These are phyloP conservation scores for Leptomonas pyrrhocoris DNA, from an alignment of 208 protist species.

Conservation along the genomic window DNA sequence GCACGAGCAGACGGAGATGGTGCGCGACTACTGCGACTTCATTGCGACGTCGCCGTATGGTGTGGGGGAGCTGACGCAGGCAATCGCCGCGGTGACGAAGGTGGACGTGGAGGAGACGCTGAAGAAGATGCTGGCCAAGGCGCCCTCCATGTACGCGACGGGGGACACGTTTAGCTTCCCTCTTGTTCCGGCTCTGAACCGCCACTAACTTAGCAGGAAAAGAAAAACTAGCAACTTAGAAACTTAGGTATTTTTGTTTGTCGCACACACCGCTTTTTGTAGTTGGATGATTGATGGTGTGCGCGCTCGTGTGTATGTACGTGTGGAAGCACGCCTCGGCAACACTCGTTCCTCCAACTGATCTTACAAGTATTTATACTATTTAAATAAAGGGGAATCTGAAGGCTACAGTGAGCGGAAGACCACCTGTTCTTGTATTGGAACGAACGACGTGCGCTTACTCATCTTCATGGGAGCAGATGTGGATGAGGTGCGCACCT, in stretches of 20 bases:
- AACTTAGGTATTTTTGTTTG: conserved; percentile 20
- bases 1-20: conserved; percentile 58
- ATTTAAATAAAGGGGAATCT: too few relatives aligned
- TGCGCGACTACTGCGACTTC: conserved; percentile 86
- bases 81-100: conserved; percentile 56
- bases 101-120: conserved; percentile 62
- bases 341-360: too few relatives aligned
- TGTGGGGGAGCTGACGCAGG: conserved; percentile 49
- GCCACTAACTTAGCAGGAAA: conserved; percentile 6
- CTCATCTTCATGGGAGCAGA: too few relatives aligned
- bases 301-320: conserved; percentile 8
- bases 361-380: too few relatives aligned
- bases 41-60: conserved; percentile 59
- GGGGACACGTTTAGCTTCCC: conserved; percentile 70
- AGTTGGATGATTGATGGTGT: not conserved
- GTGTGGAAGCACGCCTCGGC: not conserved
- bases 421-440: too few relatives aligned
- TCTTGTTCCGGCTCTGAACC: conserved; percentile 54
- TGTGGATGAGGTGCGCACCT: too few relatives aligned
- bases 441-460: too few relatives aligned
- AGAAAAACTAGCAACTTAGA: conserved; percentile 7
- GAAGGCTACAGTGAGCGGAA: too few relatives aligned
- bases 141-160: conserved; percentile 64
- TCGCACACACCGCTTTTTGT: too few relatives aligned
- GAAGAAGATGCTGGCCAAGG: conserved; percentile 35